phyloP scores from a whole-genome alignment of 495 filamentous ascomycete species.

The Hypoxylon lenormandii region DNA sequence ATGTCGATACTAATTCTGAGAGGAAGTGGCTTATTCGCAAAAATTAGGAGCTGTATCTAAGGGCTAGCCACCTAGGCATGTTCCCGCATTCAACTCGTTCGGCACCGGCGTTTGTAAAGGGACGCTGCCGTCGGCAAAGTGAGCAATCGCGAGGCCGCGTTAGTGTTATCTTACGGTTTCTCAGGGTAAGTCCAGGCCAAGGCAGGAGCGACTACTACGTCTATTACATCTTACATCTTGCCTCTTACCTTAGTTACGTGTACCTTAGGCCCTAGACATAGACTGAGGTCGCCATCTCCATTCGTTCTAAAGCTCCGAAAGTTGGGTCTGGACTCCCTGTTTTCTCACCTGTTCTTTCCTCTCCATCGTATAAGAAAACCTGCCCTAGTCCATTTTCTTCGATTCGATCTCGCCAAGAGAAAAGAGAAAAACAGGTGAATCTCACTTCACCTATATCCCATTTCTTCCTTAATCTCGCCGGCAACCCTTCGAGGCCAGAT shows the following conservation, averaged over 20 bases:
- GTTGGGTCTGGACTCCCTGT: background rate
- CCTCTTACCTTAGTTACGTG: background rate
- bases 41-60: background rate
- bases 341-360: slow-evolving; percentile 6
- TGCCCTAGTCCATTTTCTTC: slow-evolving; percentile 2
- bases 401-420: slow-evolving; percentile 5
- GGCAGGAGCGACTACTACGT: slow-evolving; percentile 3
- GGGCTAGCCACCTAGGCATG: too few species aligned
- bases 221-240: background rate
- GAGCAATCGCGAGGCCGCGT: slow-evolving; percentile 13
- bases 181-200: slow-evolving; percentile 15
- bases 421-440: slow-evolving; percentile 12
- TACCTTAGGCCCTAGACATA: slow-evolving; percentile 16
- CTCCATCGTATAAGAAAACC: slow-evolving; percentile 12
- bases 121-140: slow-evolving; percentile 12
- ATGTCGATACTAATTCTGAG: too few species aligned
- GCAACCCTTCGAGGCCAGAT: slow-evolving; percentile 11
- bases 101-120: slow-evolving; percentile 16
- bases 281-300: slow-evolving; percentile 23
- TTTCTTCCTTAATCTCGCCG: slow-evolving; percentile 2
- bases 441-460: slow-evolving; percentile 1
- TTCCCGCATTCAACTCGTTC: background rate
- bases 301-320: slow-evolving; percentile 9
- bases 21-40: background rate
- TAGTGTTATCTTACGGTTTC: slow-evolving; percentile 23